phyloP scores from a whole-genome alignment of 23 red algal species.

The Cyanidiococcus yangmingshanensis region DNA sequence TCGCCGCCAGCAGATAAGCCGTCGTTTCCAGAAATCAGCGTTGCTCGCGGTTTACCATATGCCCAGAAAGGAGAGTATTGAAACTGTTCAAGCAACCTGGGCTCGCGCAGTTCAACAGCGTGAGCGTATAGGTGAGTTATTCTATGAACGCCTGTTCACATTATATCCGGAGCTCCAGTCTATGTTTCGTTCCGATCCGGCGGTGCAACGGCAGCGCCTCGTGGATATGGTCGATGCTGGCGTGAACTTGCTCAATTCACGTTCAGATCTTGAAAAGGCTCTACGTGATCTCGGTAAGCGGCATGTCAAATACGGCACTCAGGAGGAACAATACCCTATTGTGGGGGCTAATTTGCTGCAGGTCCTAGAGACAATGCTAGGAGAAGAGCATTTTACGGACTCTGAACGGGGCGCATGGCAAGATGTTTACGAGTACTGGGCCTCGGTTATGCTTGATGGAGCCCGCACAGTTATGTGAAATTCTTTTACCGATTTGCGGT shows the following conservation, averaged over 20 bases:
- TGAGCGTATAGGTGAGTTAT: background rate
- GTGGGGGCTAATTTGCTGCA: background rate
- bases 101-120: background rate
- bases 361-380: background rate
- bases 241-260: background rate
- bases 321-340: constrained; percentile 5
- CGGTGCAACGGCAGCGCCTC: background rate
- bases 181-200: constrained; percentile 5
- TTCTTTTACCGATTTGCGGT: no score
- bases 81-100: background rate
- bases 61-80: background rate
- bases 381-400: background rate
- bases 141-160: constrained; percentile 11
- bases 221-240: constrained; percentile 9
- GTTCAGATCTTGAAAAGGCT: background rate
- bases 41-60: background rate
- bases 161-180: constrained; percentile 2
- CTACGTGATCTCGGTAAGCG: constrained; percentile 12
- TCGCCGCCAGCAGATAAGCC: background rate
- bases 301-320: constrained; percentile 1
- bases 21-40: background rate
- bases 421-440: constrained; percentile 1
- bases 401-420: background rate
- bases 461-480: background rate
- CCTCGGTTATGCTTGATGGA: background rate